These are phyloP conservation scores for Scutellaria baicalensis DNA, from an alignment of 257 asterid genomes.

Conservation along the genomic window DNA sequence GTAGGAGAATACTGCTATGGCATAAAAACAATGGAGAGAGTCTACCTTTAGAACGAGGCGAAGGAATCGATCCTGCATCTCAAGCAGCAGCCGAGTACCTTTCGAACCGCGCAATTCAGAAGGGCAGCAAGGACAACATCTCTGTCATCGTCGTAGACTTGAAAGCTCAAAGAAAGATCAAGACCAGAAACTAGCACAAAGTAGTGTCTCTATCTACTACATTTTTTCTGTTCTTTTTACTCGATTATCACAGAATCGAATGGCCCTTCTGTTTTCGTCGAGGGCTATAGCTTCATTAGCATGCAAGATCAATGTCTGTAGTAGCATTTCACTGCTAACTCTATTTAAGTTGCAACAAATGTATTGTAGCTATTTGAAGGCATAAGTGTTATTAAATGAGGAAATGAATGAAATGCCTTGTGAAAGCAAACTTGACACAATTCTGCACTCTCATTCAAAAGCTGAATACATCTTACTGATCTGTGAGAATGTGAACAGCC, in stretches of 20 bases:
- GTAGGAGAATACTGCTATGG: conserved; percentile 69
- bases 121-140: conserved; percentile 93
- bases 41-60: conserved; percentile 49
- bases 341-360: background rate
- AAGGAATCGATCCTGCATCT: conserved; percentile 86
- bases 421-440: background rate
- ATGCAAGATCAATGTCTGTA: background rate
- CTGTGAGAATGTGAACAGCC: background rate
- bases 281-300: conserved; percentile 25
- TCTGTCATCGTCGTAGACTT: conserved; percentile 74
- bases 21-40: conserved; percentile 51
- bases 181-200: conserved; percentile 35
- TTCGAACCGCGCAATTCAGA: conserved; percentile 71
- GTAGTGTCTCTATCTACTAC: background rate
- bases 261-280: conserved; percentile 34
- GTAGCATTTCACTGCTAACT: background rate
- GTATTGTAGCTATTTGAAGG: conserved; percentile 15
- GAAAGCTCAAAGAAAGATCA: conserved; percentile 68
- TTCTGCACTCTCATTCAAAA: background rate
- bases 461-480: background rate
- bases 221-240: background rate
- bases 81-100: conserved; percentile 93
- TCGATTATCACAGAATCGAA: conserved; percentile 1
- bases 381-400: conserved; percentile 8
- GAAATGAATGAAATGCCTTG: conserved; percentile 2